Conservation (phyloP, 805 yeast species). For the Candida manassasensis region DNA sequence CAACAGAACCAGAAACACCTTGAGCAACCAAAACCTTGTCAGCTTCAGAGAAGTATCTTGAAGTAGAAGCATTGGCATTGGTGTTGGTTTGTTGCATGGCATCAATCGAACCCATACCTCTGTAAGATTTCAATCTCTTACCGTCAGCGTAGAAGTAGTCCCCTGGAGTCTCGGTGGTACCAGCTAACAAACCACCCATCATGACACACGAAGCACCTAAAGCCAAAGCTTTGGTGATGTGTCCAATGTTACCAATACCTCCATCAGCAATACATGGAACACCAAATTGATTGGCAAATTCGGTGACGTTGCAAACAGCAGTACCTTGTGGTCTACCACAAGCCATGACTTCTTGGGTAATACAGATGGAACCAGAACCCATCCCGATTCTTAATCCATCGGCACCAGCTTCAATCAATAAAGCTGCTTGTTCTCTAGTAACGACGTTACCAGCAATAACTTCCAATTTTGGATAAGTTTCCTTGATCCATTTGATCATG, state of each 20-base stretch:
- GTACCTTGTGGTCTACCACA: conserved; percentile 99
- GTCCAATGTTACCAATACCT: conserved; percentile 98
- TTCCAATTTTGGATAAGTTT: conserved; percentile 71
- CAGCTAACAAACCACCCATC: conserved; percentile 99
- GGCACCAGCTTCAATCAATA: conserved; percentile 90
- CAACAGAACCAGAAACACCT: conserved; percentile 96
- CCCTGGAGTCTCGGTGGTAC: conserved; percentile 98
- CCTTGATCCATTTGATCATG: conserved; percentile 89
- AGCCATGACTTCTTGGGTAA: conserved; percentile 99
- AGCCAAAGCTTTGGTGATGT: conserved; percentile 93
- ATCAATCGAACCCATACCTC: conserved; percentile 99
- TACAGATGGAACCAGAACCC: conserved; percentile 99
- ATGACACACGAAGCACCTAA: conserved; percentile 95
- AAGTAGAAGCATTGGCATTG: conserved; percentile 94
- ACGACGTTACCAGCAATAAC: conserved; percentile 98
- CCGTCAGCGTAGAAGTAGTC: conserved; percentile 97
- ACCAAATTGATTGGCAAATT: conserved; percentile 92
- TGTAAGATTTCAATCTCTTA: conserved; percentile 91
- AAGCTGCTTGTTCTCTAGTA: conserved; percentile 98
- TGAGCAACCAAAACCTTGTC: conserved; percentile 97
- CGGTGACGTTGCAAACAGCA: conserved; percentile 90
- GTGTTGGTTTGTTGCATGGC: conserved; percentile 92
- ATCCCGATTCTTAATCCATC: conserved; percentile 98
- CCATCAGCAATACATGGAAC: conserved; percentile 99
- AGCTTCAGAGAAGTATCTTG: conserved; percentile 95